Conservation (phyloP, 495 filamentous ascomycete species). For the Aspergillus nanangensis region DNA sequence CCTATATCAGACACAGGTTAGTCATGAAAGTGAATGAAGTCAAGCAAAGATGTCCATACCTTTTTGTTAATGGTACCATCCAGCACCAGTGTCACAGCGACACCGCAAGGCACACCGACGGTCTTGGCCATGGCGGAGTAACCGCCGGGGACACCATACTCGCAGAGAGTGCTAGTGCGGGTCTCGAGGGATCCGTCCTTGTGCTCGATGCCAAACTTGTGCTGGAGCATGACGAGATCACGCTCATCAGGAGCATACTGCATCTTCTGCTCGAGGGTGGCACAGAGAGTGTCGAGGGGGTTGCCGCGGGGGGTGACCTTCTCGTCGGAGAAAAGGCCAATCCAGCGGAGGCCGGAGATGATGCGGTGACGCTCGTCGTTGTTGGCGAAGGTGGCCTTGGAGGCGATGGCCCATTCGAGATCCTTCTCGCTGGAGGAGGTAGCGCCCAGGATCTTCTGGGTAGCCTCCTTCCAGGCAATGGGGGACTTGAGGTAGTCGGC, state of each 20-base stretch:
- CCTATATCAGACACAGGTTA: constrained; percentile 21
- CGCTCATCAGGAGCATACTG: constrained; percentile 79
- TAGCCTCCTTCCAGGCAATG: constrained; percentile 76
- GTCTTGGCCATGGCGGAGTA: constrained; percentile 90
- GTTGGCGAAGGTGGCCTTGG: constrained; percentile 66
- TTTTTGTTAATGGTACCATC: constrained; percentile 73
- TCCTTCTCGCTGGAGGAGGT: constrained; percentile 58
- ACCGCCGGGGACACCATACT: constrained; percentile 78
- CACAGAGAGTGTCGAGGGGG: constrained; percentile 85
- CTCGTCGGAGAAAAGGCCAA: constrained; percentile 81
- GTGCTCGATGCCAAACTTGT: constrained; percentile 88
- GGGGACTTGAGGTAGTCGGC: constrained; percentile 56
- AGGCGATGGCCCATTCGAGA: constrained; percentile 65
- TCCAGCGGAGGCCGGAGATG: constrained; percentile 73
- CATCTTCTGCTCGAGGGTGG: constrained; percentile 89
- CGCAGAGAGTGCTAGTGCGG: constrained; percentile 73
- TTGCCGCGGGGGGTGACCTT: constrained; percentile 70
- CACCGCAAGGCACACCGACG: constrained; percentile 60
- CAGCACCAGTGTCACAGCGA: constrained; percentile 76
- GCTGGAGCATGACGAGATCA: constrained; percentile 83
- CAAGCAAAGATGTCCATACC: constrained; percentile 16
- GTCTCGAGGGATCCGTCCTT: constrained; percentile 72
- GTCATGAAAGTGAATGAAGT: neutral
- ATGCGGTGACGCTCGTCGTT: constrained; percentile 74
- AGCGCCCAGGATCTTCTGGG: constrained; percentile 66